Evolutionary conservation across 2,329 filamentous ascomycete species (phyloP), one percentile per base, ranked within the genome.

Genomic region (Stromatinia cepivora): DNA sequence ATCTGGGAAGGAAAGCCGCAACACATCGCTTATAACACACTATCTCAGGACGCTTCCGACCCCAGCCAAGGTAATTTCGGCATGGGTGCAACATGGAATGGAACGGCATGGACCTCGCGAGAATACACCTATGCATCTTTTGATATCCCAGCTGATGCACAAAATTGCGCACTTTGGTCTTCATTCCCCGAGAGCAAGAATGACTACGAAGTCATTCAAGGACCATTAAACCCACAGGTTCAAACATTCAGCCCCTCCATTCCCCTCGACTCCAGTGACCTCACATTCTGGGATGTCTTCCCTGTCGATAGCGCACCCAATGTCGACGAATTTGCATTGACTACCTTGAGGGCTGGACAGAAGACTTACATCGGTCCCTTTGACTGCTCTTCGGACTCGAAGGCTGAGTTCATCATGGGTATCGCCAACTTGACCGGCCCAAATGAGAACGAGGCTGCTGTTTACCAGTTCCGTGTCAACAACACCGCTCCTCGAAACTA

Each of bases 51-150:
- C 9, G 15, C 39, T 46, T 59, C 57, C 17, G 57, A 59, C 17
- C 57, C 39, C 17, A 28, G 20, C 9, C 39, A 62, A 62, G 58
- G 58, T 31, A 34, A 62, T 34, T 46, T 48, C 34, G 58, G 42
- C 28, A 62, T 62, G 20, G 58, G 58, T n/a, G 28, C 58, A 62
- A 62, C 58, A n/a, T 62, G 58, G 58, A 46, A 62, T n/a, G 42
- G 42, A 34, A 62, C 17, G 22, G 42, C 42, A 34, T 62, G 58
- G 42, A 34, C 58, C 42, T 62, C 58, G 28, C 42, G 42, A 7
- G 25, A 62, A n/a, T 62, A 62, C 11, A 62, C 58, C 6, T 62
- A 62, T 62, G 58, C 28, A 31, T 62, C 42, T 31, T 62, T 62
- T 48, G 42, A 48, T 2, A 46, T 62, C 22, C 58, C 42, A 48